Evolutionary conservation across 768 basidiomycete genomes (phyloP).

Genomic region (Cystofilobasidium capitatum): DNA sequence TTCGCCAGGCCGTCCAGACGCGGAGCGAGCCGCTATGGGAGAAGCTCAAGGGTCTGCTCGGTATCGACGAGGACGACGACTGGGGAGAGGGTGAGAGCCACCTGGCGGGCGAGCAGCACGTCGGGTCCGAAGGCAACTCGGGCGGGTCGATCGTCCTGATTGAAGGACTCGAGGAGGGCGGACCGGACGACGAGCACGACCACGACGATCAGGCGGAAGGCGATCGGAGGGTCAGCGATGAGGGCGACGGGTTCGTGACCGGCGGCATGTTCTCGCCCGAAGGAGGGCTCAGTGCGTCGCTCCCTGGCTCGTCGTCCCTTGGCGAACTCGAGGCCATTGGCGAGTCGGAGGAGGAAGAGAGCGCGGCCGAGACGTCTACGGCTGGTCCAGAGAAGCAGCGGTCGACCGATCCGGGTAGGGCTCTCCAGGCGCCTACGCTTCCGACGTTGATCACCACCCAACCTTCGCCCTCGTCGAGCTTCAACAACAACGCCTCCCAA

Average conservation of each 20-base stretch:
- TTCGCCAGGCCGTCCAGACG: slow-evolving; percentile 12
- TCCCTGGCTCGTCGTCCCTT: not conserved
- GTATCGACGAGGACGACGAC: slow-evolving; percentile 26
- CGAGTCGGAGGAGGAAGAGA: slow-evolving; percentile 20
- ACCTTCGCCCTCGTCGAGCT: not conserved
- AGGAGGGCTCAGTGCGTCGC: not conserved
- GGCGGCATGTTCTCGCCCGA: slow-evolving; percentile 21
- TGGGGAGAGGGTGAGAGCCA: slow-evolving; percentile 3
- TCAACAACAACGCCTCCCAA: not conserved
- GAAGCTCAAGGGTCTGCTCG: slow-evolving; percentile 25
- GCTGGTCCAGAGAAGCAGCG: not conserved
- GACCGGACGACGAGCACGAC: not conserved
- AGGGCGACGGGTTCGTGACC: not conserved
- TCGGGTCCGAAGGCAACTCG: not conserved
- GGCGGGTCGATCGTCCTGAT: slow-evolving; percentile 5
- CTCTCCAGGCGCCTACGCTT: slow-evolving; percentile 26
- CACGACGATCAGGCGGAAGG: not conserved
- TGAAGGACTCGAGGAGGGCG: slow-evolving; percentile 22
- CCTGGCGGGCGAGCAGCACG: slow-evolving; percentile 3
- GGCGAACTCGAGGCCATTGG: slow-evolving; percentile 18
- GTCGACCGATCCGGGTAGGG: slow-evolving; percentile 29
- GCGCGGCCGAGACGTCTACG: not conserved
- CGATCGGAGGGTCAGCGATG: not conserved
- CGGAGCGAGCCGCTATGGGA: slow-evolving; percentile 24
- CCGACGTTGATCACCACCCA: slow-evolving; percentile 35